Percentiles rank a stretch among this genome's conserved stretches.
Conservation (phyloP, 768 basidiomycete genomes). For the Termitomyces sp. region DNA sequence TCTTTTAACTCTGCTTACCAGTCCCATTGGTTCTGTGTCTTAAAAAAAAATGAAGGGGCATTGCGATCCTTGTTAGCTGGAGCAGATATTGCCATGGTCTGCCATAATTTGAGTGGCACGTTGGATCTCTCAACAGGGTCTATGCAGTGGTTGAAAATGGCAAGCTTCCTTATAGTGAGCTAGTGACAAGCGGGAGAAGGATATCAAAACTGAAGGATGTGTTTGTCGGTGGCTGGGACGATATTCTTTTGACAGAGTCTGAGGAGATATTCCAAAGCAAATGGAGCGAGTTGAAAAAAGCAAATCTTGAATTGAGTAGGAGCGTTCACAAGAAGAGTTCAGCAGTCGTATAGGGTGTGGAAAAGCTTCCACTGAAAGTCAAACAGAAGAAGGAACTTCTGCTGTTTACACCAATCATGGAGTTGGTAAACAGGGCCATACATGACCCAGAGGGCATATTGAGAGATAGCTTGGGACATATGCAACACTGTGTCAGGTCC, state of each 20-base stretch:
- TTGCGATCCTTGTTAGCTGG: conserved; percentile 55
- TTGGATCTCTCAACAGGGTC: conserved; percentile 43
- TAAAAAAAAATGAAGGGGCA: no score
- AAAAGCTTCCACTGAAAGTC: conserved; percentile 29
- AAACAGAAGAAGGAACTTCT: conserved; percentile 23
- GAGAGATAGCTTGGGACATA: conserved; percentile 34
- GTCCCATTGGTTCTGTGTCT: no score
- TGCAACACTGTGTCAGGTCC: conserved; percentile 61
- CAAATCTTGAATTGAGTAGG: conserved; percentile 35
- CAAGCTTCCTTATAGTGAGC: conserved; percentile 27
- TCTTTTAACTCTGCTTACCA: no score
- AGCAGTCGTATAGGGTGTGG: conserved; percentile 39
- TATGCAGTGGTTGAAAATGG: conserved; percentile 47
- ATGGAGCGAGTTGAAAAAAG: conserved; percentile 32
- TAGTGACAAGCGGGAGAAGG: conserved; percentile 38
- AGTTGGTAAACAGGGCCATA: conserved; percentile 57
- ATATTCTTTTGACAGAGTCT: conserved; percentile 22
- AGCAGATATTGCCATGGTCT: conserved; percentile 69
- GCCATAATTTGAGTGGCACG: conserved; percentile 55
- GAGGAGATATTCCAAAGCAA: conserved; percentile 19
- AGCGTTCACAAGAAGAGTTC: conserved; percentile 43
- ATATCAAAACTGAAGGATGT: conserved; percentile 43
- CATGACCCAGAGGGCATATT: conserved; percentile 47
- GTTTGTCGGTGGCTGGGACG: conserved; percentile 44
- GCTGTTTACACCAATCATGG: conserved; percentile 51